phyloP scores from a whole-genome alignment of 331 rosid species.

The Telfairia occidentalis region DNA sequence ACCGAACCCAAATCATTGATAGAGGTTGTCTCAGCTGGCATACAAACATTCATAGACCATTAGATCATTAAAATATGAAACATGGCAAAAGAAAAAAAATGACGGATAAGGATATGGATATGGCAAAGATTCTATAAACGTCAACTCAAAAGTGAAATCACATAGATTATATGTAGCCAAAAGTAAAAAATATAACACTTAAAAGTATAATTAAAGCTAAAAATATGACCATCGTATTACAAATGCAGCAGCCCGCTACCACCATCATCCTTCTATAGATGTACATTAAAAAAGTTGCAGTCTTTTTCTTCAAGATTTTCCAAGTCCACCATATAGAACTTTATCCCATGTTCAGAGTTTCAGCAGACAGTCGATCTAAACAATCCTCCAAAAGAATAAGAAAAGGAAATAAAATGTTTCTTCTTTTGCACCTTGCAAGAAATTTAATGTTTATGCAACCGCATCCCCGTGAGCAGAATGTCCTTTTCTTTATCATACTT shows the following conservation, averaged over 20 bases:
- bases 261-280: not conserved
- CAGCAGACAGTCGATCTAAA: not conserved
- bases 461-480: not conserved
- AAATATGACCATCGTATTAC: not conserved
- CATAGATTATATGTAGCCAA: not conserved
- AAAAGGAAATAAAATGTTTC: not conserved
- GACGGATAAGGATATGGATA: not conserved
- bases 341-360: not conserved
- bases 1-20: constrained; percentile 29
- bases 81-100: not conserved
- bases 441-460: not conserved
- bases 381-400: not conserved
- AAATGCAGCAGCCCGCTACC: not conserved
- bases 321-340: not conserved
- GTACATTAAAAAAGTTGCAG: not conserved
- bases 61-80: constrained; percentile 1
- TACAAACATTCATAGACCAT: constrained; percentile 14
- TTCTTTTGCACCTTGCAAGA: not conserved
- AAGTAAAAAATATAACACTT: not conserved
- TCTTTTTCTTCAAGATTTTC: not conserved
- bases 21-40: constrained; percentile 35
- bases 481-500: not conserved
- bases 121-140: not conserved
- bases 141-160: not conserved
- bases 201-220: not conserved